These are phyloP conservation scores for Hypomontagnella submonticulosa DNA, from an alignment of 495 filamentous ascomycete genomes.

Conservation along the genomic window DNA sequence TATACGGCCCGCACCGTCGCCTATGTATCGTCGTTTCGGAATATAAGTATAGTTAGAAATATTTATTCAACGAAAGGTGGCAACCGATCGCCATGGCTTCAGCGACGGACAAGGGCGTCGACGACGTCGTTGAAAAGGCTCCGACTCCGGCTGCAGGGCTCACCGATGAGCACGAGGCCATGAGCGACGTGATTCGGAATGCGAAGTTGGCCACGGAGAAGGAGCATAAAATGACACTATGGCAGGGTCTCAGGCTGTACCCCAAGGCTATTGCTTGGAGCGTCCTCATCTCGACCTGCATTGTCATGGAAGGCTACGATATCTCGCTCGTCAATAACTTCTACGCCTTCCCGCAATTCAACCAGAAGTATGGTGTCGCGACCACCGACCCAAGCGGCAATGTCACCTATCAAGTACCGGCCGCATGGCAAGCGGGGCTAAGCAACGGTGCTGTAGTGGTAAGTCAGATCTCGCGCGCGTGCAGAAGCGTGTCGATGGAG, in stretches of 20 bases:
- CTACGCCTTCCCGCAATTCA: constrained; percentile 70
- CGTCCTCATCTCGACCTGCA: constrained; percentile 69
- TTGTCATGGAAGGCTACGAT: constrained; percentile 75
- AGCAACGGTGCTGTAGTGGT: constrained; percentile 67
- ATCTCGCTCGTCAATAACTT: constrained; percentile 69
- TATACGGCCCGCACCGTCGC: background rate
- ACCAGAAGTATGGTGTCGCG: constrained; percentile 72
- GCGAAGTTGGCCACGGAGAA: constrained; percentile 61
- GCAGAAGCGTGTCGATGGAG: background rate
- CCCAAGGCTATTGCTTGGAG: constrained; percentile 70
- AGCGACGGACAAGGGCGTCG: constrained; percentile 22
- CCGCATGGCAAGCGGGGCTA: constrained; percentile 80
- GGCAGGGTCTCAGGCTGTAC: constrained; percentile 63
- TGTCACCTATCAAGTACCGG: constrained; percentile 70
- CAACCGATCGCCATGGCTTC: constrained; percentile 18
- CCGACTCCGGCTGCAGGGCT: constrained; percentile 32
- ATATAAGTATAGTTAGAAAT: background rate
- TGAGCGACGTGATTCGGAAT: constrained; percentile 56
- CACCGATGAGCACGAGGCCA: constrained; percentile 44
- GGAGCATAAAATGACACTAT: constrained; percentile 65
- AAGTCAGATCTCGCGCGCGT: constrained; percentile 34
- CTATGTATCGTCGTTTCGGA: constrained; percentile 1
- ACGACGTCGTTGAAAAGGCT: constrained; percentile 18
- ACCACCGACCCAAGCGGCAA: constrained; percentile 58
- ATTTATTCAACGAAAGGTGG: constrained; percentile 7